Conservation (phyloP, 169 alveolate species). For the Plasmodium coatneyi region DNA sequence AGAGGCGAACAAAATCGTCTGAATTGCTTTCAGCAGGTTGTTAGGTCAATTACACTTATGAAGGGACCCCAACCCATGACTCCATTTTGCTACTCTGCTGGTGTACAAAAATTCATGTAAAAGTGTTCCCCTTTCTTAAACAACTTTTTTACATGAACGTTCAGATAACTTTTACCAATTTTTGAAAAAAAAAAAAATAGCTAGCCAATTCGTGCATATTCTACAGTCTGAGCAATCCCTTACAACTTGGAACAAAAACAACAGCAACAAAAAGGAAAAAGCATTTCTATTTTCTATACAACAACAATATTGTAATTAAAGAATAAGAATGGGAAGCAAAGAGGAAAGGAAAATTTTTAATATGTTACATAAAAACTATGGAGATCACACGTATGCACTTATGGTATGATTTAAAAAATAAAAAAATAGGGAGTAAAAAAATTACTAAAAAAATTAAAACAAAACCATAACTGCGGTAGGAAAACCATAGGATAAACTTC, state of each 20-base stretch:
- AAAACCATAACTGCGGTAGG: background rate
- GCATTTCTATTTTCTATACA: background rate
- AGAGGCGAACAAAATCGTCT: background rate
- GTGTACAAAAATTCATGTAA: background rate
- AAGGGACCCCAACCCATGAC: background rate
- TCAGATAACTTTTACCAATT: background rate
- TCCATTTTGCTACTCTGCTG: background rate
- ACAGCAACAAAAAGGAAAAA: background rate
- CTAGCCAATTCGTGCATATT: background rate
- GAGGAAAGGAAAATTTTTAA: background rate
- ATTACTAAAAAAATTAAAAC: slow-evolving; percentile 1
- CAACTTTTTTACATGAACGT: background rate
- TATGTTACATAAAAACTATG: background rate
- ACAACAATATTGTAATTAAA: slow-evolving; percentile 8
- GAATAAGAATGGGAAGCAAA: slow-evolving; percentile 14
- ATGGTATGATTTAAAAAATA: background rate
- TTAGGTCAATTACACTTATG: background rate
- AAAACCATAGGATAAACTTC: background rate
- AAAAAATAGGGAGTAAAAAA: slow-evolving; percentile 11
- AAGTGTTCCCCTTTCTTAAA: background rate
- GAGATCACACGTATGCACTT: background rate
- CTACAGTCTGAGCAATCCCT: background rate
- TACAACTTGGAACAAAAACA: background rate
- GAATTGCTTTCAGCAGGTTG: background rate
- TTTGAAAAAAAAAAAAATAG: background rate